Base-by-base conservation (phyloP, 1,284 basidiomycete species). In the Ceratobasidium sp. region DNA sequence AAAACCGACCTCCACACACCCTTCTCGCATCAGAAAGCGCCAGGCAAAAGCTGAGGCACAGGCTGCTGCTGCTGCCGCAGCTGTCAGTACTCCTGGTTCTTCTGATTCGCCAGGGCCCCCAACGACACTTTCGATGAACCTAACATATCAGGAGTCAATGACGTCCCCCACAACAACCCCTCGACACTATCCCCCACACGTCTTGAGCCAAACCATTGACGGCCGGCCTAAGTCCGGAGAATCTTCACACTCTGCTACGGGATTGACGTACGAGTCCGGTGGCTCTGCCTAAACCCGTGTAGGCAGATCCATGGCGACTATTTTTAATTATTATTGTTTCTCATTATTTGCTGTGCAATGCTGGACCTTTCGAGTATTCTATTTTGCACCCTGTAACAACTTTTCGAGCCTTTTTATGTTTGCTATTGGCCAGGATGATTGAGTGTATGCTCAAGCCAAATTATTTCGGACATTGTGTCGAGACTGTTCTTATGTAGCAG, bases 31-130 rank as follows among this genome's bases (percentile, higher is more conserved):
- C 67, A 58, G 67, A 70, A 70, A 70, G 41, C 67, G 67, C 14
- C 39, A 58, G 26, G 67, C 67, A 30, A 70, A 70, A 48, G 67
- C 67, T n/a, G 67, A 70, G 55, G 67, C 67, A 70, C 67, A 70
- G 43, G 53, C 52, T 36, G 67, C 67, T 2, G 55, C 36, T 28
- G 61, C 62, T 23, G 62, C 62, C 36, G 64, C 39, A 23, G 45
- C 46, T 30, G 32, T 23, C 26, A 57, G 26, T 57, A 70, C 67
- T 55, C 67, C 67, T 70, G 21, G 52, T 36, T 58, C 67, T 45
- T 70, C 67, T 5, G 55, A 43, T 46, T 58, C 67, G 34, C 59
- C 67, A 41, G 55, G 39, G 23, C 52, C 41, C 53, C 30, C 55
- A 18, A n/a, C 53, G 26, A 48, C 67, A n/a, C 52, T 57, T 41